Evolutionary conservation across 2,329 filamentous ascomycete genomes (phyloP), one percentile per base, ranked within the genome.

Genomic region (Diaporthe humulicola): DNA sequence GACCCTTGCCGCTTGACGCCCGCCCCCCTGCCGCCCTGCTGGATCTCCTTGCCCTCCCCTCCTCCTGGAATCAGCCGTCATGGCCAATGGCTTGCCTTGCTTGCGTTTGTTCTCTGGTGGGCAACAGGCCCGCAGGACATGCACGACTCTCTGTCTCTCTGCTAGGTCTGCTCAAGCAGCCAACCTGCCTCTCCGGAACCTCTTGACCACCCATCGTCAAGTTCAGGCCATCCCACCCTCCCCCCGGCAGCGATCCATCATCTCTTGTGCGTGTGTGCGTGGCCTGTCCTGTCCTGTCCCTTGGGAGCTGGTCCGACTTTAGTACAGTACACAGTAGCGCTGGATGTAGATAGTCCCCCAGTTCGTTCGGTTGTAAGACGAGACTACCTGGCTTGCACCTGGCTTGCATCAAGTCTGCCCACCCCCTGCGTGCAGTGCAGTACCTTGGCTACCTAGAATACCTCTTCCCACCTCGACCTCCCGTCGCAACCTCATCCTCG

Each of bases 41-140:
- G 67, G 67, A 50, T 50, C 28, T 61, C 45, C 69, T 52, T 22
- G 40, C 45, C 70, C 30, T 64, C 36, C 70, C 45, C 40, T 61
- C 58, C 57, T 72, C 70, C 70, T 72, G 70, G 70, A 72, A 72
- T 72, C 70, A 72, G 38, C 38, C n/a, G 33, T 52, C 60, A 64
- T 56, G 58, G 70, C 70, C 70, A 72, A 72, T 72, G 45, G 54
- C 57, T 40, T 42, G 64, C 48, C 12, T 54, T 40, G 54, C 57
- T 40, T 42, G 64, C 48, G 22, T 54, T 40, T 69, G 33, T 64
- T 57, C 33, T 38, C 45, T 40, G 36, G 56, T 14, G n/a, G 48
- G 56, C 30, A 25, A 36, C 36, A n/a, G 38, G 60, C 40, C 7
- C 30, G 60, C 48, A 69, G 48, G 48, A 69, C 64, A 54, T 69